phyloP scores from a whole-genome alignment of 108 stramenopile species.

The Mediolabrus comicus region DNA sequence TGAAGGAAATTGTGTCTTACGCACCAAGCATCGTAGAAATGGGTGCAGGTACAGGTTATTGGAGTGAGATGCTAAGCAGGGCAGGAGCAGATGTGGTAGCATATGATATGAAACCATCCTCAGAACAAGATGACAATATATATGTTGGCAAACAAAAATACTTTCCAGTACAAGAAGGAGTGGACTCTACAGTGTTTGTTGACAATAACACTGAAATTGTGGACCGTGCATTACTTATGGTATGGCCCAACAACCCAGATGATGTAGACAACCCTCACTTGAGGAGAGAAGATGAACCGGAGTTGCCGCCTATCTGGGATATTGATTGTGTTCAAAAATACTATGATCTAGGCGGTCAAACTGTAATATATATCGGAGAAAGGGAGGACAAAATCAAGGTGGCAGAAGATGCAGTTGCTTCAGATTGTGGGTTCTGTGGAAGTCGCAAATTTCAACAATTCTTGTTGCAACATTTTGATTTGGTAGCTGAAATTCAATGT shows the following conservation, averaged over 20 bases:
- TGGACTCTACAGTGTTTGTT: conserved; percentile 38
- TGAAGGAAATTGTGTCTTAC: conserved; percentile 17
- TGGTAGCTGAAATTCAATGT: conserved; percentile 29
- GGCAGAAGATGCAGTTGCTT: conserved; percentile 6
- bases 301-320: conserved; percentile 44
- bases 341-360: conserved; percentile 39
- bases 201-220: conserved; percentile 2
- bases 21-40: conserved; percentile 49
- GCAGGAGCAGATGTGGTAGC: conserved; percentile 48
- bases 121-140: conserved; percentile 8
- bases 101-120: conserved; percentile 37
- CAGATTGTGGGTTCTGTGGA: conserved; percentile 52
- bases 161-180: conserved; percentile 27
- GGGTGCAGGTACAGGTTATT: conserved; percentile 63
- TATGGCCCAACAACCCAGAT: conserved; percentile 68
- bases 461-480: conserved; percentile 31
- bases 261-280: conserved; percentile 48
- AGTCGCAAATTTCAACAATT: conserved; percentile 47
- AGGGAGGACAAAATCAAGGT: conserved; percentile 38
- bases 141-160: conserved; percentile 38
- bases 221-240: conserved; percentile 42
- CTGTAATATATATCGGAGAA: conserved; percentile 58
- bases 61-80: conserved; percentile 37
- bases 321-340: conserved; percentile 42
- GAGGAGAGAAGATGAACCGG: neutral